phyloP scores from a whole-genome alignment of 2,329 filamentous ascomycete genomes.

The Didymella glomerata region DNA sequence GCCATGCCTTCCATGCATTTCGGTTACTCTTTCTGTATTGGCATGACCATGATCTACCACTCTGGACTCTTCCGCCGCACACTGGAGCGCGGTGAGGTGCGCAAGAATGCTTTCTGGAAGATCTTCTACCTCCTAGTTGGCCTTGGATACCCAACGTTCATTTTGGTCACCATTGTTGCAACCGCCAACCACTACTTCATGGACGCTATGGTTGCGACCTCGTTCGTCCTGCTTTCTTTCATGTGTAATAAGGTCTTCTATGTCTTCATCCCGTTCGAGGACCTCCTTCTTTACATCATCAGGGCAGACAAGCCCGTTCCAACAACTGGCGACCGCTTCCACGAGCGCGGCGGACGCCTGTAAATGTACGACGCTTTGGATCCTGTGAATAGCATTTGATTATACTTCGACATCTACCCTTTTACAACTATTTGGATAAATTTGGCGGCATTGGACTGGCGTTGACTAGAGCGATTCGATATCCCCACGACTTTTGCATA shows the following conservation, averaged over 20 bases:
- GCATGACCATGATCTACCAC: slow-evolving; percentile 62
- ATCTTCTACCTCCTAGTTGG: slow-evolving; percentile 58
- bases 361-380: slow-evolving; percentile 16
- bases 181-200: slow-evolving; percentile 71
- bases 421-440: slow-evolving; percentile 4
- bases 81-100: slow-evolving; percentile 53
- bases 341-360: slow-evolving; percentile 46
- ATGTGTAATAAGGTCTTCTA: slow-evolving; percentile 60
- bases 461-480: slow-evolving; percentile 18
- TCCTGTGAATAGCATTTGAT: neutral
- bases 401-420: slow-evolving; percentile 6
- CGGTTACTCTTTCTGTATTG: slow-evolving; percentile 64
- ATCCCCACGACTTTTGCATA: slow-evolving; percentile 13
- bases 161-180: slow-evolving; percentile 66
- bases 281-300: slow-evolving; percentile 58
- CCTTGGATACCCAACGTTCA: slow-evolving; percentile 62
- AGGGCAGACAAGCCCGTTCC: slow-evolving; percentile 64
- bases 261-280: slow-evolving; percentile 61
- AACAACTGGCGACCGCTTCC: slow-evolving; percentile 60
- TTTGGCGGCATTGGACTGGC: slow-evolving; percentile 19
- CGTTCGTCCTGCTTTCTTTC: slow-evolving; percentile 59
- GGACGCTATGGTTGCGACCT: slow-evolving; percentile 61
- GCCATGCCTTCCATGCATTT: slow-evolving; percentile 63
- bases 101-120: slow-evolving; percentile 55
- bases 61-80: slow-evolving; percentile 58